Base-by-base conservation (phyloP, 2,329 filamentous ascomycete species). In the Lecanoromycetidae sp. region DNA sequence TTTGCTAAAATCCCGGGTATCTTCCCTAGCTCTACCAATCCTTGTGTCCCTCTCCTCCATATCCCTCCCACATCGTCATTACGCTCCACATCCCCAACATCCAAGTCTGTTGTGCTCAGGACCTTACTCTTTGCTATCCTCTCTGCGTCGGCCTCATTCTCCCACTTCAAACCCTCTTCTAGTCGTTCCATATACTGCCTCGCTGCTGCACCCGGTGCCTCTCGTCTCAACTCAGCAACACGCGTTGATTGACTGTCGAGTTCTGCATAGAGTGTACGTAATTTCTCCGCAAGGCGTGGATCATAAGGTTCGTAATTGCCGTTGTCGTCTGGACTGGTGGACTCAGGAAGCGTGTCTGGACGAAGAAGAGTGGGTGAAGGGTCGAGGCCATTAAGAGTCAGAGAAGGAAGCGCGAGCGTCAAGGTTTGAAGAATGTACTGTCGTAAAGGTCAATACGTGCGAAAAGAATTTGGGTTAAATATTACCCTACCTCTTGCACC, bases 41-140 rank as follows among this genome's bases (percentile, higher is more conserved):
- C 51, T 44, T 23, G 54, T 51, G 27, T 48, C 54, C 20, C 60
- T 57, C 3, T 52, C 37, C 15, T 47, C 51, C 32, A 59, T 58
- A 44, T 62, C 58, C 4, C 48, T 50, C 22, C 55, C 50, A 39
- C 50, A 54, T 32, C 58, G 56, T 20, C 52, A 52, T 37, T 55
- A 52, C 17, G 44, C 66, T 61, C 53, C 40, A 69, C 52, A 3
- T 62, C 60, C 50, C 64, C 60, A 38, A 63, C 60, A 26, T 55
- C 54, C 29, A 54, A 52, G 7, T 46, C 43, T 49, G 61, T 56
- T 52, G 57, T 60, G 34, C 64, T 66, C 48, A 66, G 64, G 56
- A 65, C 56, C 5, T 69, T 74, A 57, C 65, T 75, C 66, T 77
- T 82, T 5, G 82, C 80, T 66, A 83, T 80, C 51, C 73, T 84